Conservation (phyloP, 805 yeast genomes). For the Metschnikowia colocasiae region DNA sequence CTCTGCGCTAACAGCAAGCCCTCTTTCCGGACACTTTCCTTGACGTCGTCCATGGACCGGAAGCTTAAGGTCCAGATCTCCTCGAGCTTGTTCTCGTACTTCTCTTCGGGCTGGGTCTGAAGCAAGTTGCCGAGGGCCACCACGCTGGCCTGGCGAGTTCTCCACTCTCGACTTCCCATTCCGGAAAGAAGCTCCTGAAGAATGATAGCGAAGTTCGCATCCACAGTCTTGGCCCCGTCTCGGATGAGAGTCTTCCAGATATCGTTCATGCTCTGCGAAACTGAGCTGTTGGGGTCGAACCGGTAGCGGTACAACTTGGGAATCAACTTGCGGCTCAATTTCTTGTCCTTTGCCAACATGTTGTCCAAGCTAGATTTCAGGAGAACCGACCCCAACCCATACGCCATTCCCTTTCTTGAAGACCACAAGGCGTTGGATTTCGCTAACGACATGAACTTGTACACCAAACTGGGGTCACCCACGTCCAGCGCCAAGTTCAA, state of each 20-base stretch:
- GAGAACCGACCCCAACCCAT: conserved; percentile 82
- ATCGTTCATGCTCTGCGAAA: conserved; percentile 77
- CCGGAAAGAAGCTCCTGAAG: conserved; percentile 59
- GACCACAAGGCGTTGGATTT: conserved; percentile 88
- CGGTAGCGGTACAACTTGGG: conserved; percentile 82
- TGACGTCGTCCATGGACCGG: conserved; percentile 88
- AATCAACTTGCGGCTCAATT: conserved; percentile 57
- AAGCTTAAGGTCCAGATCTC: conserved; percentile 86
- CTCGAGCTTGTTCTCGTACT: conserved; percentile 50
- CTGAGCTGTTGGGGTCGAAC: conserved; percentile 77
- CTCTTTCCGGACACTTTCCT: conserved; percentile 84
- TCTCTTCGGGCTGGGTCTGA: conserved; percentile 53
- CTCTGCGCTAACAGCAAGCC: conserved; percentile 66
- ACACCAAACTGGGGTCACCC: conserved; percentile 92
- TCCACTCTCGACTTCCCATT: conserved; percentile 86
- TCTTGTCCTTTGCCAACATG: conserved; percentile 50
- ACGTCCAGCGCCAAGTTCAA: conserved; percentile 86
- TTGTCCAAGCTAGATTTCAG: conserved; percentile 73
- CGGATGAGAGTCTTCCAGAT: conserved; percentile 79
- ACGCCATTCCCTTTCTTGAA: conserved; percentile 89
- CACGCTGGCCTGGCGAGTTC: conserved; percentile 85
- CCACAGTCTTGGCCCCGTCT: conserved; percentile 52
- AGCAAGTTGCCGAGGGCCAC: conserved; percentile 67
- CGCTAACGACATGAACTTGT: conserved; percentile 90
- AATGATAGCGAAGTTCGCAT: conserved; percentile 53